These are phyloP conservation scores for Claviceps arundinis DNA, from an alignment of 2,329 filamentous ascomycete species.

Conservation along the genomic window DNA sequence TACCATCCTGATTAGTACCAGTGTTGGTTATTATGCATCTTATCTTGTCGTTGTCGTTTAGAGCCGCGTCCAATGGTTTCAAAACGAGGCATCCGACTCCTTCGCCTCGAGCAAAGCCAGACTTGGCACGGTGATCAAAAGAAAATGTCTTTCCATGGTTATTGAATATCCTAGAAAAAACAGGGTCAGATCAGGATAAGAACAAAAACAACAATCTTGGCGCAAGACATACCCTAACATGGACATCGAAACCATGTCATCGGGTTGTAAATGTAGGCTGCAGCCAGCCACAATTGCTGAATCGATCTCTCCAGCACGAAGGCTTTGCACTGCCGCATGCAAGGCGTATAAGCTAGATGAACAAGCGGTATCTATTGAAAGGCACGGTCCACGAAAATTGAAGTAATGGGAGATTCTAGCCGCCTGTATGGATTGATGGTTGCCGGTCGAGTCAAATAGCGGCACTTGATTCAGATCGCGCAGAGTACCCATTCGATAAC, in stretches of 20 bases:
- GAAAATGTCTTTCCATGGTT: constrained; percentile 38
- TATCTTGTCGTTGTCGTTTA: constrained; percentile 41
- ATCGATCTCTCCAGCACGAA: constrained; percentile 31
- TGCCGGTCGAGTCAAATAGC: constrained; percentile 38
- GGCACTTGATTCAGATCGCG: constrained; percentile 33
- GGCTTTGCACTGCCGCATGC: constrained; percentile 35
- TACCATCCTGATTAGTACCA: constrained; percentile 43
- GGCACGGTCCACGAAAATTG: constrained; percentile 38
- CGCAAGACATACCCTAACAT: constrained; percentile 13
- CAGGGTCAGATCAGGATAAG: neutral
- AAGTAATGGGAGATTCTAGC: constrained; percentile 43
- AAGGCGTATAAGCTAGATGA: constrained; percentile 37
- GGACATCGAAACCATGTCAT: constrained; percentile 21
- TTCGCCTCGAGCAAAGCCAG: constrained; percentile 48
- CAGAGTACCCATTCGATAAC: constrained; percentile 29
- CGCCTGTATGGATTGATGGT: constrained; percentile 37
- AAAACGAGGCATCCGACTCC: constrained; percentile 41
- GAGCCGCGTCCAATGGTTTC: constrained; percentile 43
- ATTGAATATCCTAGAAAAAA: constrained; percentile 23
- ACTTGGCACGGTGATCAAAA: constrained; percentile 15
- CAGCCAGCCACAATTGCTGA: constrained; percentile 34
- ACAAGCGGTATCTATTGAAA: constrained; percentile 39
- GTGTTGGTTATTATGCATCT: constrained; percentile 36
- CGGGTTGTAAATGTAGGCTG: constrained; percentile 33
- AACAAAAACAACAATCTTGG: neutral